Evolutionary conservation across 1,284 basidiomycete genomes (phyloP).

Genomic region (Sutorius eximius): DNA sequence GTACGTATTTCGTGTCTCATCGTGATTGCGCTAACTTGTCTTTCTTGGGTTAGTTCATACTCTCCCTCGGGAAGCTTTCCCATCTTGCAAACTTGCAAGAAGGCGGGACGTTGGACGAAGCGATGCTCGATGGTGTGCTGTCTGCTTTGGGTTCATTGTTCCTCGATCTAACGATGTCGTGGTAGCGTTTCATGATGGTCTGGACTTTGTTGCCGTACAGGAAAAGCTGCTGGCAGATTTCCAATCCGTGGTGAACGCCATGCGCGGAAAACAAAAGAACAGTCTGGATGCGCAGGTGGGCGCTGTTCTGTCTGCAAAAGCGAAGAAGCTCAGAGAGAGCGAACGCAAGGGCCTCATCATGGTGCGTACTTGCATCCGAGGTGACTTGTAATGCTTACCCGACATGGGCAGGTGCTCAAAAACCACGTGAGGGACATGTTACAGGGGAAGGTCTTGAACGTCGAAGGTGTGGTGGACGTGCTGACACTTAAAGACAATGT

Average conservation of each 20-base stretch:
- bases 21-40: constrained; percentile 1
- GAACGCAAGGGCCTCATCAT: constrained; percentile 42
- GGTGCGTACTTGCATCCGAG: constrained; percentile 36
- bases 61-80: constrained; percentile 89
- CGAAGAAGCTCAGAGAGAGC: constrained; percentile 43
- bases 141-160: not conserved
- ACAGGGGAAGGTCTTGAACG: constrained; percentile 64
- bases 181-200: constrained; percentile 67
- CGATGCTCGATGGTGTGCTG: constrained; percentile 53
- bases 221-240: constrained; percentile 62
- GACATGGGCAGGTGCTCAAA: constrained; percentile 57
- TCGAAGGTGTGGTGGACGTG: constrained; percentile 71
- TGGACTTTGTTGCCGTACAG: constrained; percentile 77
- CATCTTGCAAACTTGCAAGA: constrained; percentile 77
- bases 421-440: constrained; percentile 62
- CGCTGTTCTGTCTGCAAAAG: constrained; percentile 55
- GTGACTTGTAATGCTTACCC: not conserved
- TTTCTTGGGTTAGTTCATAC: constrained; percentile 63
- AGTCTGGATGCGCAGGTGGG: constrained; percentile 70
- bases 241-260: constrained; percentile 44
- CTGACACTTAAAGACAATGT: constrained; percentile 71
- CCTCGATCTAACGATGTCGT: not conserved
- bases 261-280: constrained; percentile 60
- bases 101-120: constrained; percentile 42
- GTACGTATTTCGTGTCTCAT: constrained; percentile 43